phyloP scores from a whole-genome alignment of 768 basidiomycete genomes.

The Nidula microcarpa region DNA sequence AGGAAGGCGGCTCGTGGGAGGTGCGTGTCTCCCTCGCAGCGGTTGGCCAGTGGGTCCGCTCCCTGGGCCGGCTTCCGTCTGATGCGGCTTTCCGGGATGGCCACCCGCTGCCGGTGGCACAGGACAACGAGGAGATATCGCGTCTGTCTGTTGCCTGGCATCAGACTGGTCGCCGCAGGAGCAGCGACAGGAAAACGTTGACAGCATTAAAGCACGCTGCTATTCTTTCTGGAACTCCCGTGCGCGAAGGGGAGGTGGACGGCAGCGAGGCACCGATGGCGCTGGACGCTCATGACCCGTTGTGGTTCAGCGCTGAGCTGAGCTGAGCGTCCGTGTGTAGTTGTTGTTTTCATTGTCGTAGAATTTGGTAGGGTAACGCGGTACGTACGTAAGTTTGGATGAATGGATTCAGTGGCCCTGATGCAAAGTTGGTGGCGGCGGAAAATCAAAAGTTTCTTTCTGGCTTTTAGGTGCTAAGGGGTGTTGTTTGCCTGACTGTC shows the following conservation, averaged over 20 bases:
- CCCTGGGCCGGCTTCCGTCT: conserved; percentile 43
- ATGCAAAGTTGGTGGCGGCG: too few species aligned
- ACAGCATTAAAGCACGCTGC: conserved; percentile 42
- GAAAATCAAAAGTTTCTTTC: too few species aligned
- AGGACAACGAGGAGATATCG: conserved; percentile 34
- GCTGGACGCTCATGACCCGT: conserved; percentile 21
- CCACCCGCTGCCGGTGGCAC: conserved; percentile 30
- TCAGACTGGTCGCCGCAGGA: too few species aligned
- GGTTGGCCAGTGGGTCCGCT: conserved; percentile 54
- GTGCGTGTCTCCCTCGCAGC: conserved; percentile 57
- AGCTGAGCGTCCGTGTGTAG: too few species aligned
- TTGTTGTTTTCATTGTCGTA: too few species aligned
- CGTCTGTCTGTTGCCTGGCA: conserved; percentile 25
- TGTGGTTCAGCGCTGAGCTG: too few species aligned
- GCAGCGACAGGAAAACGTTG: conserved; percentile 9
- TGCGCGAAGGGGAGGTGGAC: conserved; percentile 21
- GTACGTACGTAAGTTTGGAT: too few species aligned
- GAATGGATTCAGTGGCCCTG: too few species aligned
- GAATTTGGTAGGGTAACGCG: too few species aligned
- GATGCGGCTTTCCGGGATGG: conserved; percentile 36
- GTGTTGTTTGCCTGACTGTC: too few species aligned
- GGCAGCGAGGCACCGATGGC: conserved; percentile 21
- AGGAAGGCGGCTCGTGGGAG: conserved; percentile 63
- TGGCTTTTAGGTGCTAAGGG: too few species aligned
- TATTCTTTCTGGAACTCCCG: conserved; percentile 37